Percentiles rank a stretch among this genome's conserved stretches.
These are phyloP conservation scores for Xylaria sp. DNA, from an alignment of 2,329 filamentous ascomycete genomes.

Conservation along the genomic window DNA sequence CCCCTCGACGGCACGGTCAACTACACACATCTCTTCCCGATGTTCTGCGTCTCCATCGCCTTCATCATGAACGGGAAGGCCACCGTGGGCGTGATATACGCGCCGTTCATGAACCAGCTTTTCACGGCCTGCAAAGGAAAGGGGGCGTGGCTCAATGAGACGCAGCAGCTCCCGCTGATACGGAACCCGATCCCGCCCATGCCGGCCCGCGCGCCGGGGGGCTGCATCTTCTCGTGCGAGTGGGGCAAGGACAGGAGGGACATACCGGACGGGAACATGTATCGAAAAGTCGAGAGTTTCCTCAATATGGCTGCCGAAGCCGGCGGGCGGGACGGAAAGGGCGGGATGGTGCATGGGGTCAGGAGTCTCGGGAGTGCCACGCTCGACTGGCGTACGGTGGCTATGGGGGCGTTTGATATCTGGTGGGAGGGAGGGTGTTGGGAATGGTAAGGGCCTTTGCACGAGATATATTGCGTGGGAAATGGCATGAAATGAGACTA, in stretches of 20 bases:
- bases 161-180: constrained; percentile 66
- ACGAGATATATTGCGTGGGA: background rate
- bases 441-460: constrained; percentile 70
- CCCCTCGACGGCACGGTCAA: constrained; percentile 82
- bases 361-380: constrained; percentile 76
- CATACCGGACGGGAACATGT: constrained; percentile 68
- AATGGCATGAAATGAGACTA: background rate
- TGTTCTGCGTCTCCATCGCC: constrained; percentile 81
- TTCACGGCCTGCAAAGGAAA: constrained; percentile 70
- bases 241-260: constrained; percentile 81
- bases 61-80: constrained; percentile 66
- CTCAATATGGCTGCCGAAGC: constrained; percentile 75
- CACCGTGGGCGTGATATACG: constrained; percentile 73
- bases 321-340: constrained; percentile 65
- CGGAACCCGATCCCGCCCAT: constrained; percentile 66
- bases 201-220: constrained; percentile 67
- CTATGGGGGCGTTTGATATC: constrained; percentile 77
- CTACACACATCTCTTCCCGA: constrained; percentile 79
- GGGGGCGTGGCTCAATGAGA: constrained; percentile 74
- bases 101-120: constrained; percentile 71
- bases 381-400: constrained; percentile 76
- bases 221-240: constrained; percentile 76
- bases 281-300: constrained; percentile 76
- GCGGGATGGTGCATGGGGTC: constrained; percentile 81
- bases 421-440: constrained; percentile 86